Base-by-base conservation (phyloP, 2,329 filamentous ascomycete species). In the Neonectria faginata region DNA sequence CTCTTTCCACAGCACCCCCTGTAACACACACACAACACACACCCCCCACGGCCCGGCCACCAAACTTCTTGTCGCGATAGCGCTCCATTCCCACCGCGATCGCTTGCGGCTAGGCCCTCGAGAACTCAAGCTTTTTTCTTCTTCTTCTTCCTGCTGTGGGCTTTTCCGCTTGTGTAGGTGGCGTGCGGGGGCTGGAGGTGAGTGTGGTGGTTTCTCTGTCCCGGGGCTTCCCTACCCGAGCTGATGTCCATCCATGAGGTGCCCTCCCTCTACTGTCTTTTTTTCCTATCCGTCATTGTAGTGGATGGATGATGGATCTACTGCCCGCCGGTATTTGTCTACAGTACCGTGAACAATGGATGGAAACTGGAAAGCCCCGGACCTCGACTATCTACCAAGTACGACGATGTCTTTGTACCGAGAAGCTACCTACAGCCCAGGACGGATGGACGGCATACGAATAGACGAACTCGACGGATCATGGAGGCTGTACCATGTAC, bases 51-150 rank as follows among this genome's bases (percentile, higher is more conserved):
- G 70, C 14, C 33, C 69, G 72, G 70, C 64, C 70, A 63, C 72
- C 72, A 74, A 71, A 73, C 72, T 72, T 67, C 68, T 73, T 73
- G 68, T 66, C 62, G 72, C 68, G 66, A 73, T 70, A 66, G 71
- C 50, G 64, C 70, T 71, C 64, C 72, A 74, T 73, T 74, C 70
- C 68, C 72, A 73, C 63, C 66, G 62, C 64, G 72, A 72, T 71
- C 65, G 65, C 60, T 65, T 59, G 62, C 54, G 50, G 68, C 72
- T 74, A 74, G 67, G 61, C 71, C 65, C 52, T 64, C 45, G 54
- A 52, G 16, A 42, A 57, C 69, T 72, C 70, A 72, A 71, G 71
- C 70, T 67, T 74, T 73, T 71, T 73, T 63, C 58, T 65, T 57
- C 42, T 16, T 25, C 25, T 25, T 25, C 22, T 22, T 25, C 25